Evolutionary conservation across 345 rosid species (phyloP), one percentile per base, ranked within the genome.

Genomic region (Kandelia obovata): DNA sequence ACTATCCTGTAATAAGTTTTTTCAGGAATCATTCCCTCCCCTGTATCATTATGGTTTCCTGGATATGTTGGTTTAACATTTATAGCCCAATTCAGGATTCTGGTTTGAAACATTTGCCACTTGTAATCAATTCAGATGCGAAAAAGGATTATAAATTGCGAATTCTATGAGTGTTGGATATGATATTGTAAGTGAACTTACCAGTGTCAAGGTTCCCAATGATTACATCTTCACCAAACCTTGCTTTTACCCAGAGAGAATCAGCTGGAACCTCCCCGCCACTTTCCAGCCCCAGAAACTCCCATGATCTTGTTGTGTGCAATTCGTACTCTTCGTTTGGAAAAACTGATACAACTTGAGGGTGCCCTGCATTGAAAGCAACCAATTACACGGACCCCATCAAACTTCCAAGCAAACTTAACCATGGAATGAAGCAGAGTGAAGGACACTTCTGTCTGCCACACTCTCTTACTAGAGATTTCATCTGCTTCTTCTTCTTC

Each of bases 271-370:
- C 15, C 13, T 27, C 56, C 8, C 74, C 73, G 47, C 11, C 28
- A 56, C 6, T 67, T 31, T 76, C 79, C 47, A 76, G 21, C 20
- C 74, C 72, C 47, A 76, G 66, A 67, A 76, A 76, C 16, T 67
- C 72, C 79, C 79, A 76, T 26, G 79, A 66, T 21, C 61, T 67
- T 7, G 76, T 76, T 0, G 79, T 71, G 34, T 76, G 79, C 13
- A 76, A 25, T 9, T 76, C 30, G 2, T 34, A 55, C 9, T 13
- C 61, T 34, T 51, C 64, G 5, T 67, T 71, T 7, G 61, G 61
- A 21, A 67, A 66, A 17, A 76, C 73, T 21, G 75, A 66, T 2
- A 71, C 65, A 5, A 71, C 76, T 56, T 63, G 69, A 15, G 76
- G 65, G 4, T 56, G 71, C 15, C 30, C 79, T 76, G 55, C 5